phyloP scores from a whole-genome alignment of 2,329 filamentous ascomycete species.

The Xylariales sp. region DNA sequence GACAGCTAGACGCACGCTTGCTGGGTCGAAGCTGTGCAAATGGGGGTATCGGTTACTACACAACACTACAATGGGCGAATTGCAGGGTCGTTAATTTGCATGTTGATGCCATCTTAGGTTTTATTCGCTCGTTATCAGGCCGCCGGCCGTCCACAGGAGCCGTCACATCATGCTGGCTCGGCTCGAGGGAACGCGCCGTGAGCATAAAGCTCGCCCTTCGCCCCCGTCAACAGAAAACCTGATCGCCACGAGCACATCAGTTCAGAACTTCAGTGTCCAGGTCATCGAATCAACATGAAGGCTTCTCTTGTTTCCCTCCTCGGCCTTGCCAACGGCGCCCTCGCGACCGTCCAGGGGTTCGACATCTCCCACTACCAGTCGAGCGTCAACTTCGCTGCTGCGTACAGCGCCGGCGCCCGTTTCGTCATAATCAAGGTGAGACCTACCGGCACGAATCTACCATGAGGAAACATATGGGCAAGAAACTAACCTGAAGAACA shows the following conservation, averaged over 20 bases:
- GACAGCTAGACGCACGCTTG: conserved; percentile 13
- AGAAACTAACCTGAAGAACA: conserved; percentile 40
- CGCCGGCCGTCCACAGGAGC: conserved; percentile 5
- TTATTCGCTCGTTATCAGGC: conserved; percentile 21
- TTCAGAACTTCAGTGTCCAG: neutral
- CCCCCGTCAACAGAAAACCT: conserved; percentile 9
- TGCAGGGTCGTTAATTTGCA: conserved; percentile 25
- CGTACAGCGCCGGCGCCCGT: conserved; percentile 54
- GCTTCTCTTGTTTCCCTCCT: conserved; percentile 32
- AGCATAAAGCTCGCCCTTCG: conserved; percentile 28
- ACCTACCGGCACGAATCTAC: neutral
- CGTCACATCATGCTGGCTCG: conserved; percentile 15
- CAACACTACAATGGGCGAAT: conserved; percentile 21
- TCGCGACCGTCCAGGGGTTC: conserved; percentile 54
- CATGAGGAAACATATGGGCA: neutral
- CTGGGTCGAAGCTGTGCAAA: conserved; percentile 1
- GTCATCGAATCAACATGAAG: conserved; percentile 36
- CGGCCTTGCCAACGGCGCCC: conserved; percentile 38
- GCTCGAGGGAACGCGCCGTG: conserved; percentile 5
- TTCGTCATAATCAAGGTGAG: conserved; percentile 60
- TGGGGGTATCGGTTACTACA: conserved; percentile 19
- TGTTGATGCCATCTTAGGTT: conserved; percentile 16
- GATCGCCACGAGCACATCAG: conserved; percentile 1
- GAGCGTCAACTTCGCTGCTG: conserved; percentile 53
- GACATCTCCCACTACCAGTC: conserved; percentile 57